phyloP scores from a whole-genome alignment of 495 filamentous ascomycete species.

The Hyaloscypha bicolor region DNA sequence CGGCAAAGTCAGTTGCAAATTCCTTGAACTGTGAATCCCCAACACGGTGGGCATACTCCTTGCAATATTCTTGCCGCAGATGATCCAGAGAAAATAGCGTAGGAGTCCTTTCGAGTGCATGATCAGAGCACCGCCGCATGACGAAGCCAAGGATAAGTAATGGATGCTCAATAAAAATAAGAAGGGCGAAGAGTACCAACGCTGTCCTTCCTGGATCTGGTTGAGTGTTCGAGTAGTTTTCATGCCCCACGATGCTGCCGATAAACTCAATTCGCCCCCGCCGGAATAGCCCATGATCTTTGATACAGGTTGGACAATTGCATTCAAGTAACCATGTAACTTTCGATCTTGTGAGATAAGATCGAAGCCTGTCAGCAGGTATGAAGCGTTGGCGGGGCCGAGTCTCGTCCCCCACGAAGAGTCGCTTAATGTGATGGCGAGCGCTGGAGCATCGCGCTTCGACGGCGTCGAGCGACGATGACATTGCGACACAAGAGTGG shows the following conservation, averaged over 20 bases:
- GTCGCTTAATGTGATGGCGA: background rate
- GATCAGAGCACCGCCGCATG: background rate
- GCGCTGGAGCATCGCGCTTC: slow-evolving; percentile 1
- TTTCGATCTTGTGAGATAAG: background rate
- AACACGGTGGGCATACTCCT: background rate
- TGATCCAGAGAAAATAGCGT: background rate
- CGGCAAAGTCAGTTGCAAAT: slow-evolving; percentile 5
- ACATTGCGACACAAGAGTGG: background rate
- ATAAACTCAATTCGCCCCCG: background rate
- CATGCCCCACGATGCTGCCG: background rate
- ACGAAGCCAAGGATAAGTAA: slow-evolving; percentile 1
- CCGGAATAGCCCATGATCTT: background rate
- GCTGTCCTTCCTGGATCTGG: background rate
- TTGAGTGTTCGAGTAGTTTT: background rate
- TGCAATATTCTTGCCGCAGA: background rate
- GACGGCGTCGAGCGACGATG: background rate
- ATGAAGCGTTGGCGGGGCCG: background rate
- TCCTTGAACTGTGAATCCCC: background rate
- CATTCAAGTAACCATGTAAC: slow-evolving; percentile 1
- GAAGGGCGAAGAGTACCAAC: slow-evolving; percentile 2
- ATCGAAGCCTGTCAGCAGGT: background rate
- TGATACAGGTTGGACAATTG: background rate
- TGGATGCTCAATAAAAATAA: slow-evolving; percentile 1
- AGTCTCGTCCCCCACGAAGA: background rate
- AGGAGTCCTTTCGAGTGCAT: background rate